A percentile compares a stretch with the other conserved stretches of the same genome.
These are phyloP conservation scores for Spatholobus suberectus DNA, from an alignment of 306 rosid species.

Conservation along the genomic window DNA sequence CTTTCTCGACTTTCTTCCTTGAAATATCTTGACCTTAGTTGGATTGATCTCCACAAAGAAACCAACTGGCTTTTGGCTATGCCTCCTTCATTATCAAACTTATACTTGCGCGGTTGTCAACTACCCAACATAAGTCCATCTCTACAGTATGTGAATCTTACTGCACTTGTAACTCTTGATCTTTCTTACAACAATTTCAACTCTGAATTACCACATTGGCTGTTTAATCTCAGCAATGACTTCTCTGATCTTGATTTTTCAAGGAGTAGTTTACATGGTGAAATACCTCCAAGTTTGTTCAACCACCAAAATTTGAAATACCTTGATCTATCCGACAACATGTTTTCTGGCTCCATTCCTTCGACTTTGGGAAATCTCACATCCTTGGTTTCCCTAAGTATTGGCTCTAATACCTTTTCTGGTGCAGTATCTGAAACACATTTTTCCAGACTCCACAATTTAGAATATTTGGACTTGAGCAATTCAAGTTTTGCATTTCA, in stretches of 20 bases:
- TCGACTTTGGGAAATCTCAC: constrained; percentile 6
- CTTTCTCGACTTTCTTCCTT: no score
- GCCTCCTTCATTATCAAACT: neutral
- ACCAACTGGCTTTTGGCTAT: no score
- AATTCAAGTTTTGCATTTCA: neutral
- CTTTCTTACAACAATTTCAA: neutral
- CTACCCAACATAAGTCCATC: neutral
- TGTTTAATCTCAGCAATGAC: constrained; percentile 21
- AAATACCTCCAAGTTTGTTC: neutral
- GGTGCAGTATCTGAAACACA: neutral
- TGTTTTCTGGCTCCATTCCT: constrained; percentile 1
- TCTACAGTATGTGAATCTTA: neutral
- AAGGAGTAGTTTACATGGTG: neutral
- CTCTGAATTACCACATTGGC: neutral
- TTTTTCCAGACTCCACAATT: neutral
- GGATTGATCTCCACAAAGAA: no score
- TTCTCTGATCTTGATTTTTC: neutral
- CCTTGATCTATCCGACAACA: neutral
- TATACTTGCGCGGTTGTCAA: neutral
- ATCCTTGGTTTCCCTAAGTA: neutral
- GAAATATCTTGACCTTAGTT: neutral
- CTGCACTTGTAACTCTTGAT: constrained; percentile 15
- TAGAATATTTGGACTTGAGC: neutral
- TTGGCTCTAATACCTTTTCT: neutral
- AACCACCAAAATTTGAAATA: neutral